Percentiles rank a stretch among this genome's conserved stretches.
These are phyloP conservation scores for Tricharina praecox DNA, from an alignment of 495 filamentous ascomycete species.

Conservation along the genomic window DNA sequence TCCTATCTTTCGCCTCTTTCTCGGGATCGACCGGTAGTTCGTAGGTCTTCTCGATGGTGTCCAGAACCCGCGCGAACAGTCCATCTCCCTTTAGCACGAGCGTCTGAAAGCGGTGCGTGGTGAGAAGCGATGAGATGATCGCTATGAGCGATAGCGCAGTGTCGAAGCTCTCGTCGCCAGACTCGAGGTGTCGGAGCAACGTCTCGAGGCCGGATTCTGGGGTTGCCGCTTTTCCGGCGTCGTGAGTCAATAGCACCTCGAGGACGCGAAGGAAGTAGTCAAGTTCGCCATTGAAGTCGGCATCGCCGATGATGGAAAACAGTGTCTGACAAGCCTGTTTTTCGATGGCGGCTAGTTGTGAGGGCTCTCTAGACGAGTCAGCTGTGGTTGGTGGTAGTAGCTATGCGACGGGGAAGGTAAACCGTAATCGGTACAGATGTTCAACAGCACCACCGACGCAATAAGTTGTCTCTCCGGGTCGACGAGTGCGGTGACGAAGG, in stretches of 20 bases:
- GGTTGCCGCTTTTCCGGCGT: conserved; percentile 17
- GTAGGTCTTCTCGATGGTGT: conserved; percentile 17
- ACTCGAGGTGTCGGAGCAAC: conserved; percentile 7
- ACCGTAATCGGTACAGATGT: conserved; percentile 63
- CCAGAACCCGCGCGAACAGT: conserved; percentile 14
- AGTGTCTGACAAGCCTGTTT: conserved; percentile 30
- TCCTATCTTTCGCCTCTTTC: conserved; percentile 21
- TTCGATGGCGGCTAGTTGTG: conserved; percentile 36
- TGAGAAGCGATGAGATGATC: conserved; percentile 21
- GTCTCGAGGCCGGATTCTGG: conserved; percentile 7
- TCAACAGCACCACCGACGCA: conserved; percentile 51
- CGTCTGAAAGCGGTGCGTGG: conserved; percentile 20
- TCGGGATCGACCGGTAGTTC: conserved; percentile 18
- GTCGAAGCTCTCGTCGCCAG: conserved; percentile 14
- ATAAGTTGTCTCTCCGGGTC: conserved; percentile 38
- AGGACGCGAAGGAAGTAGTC: conserved; percentile 19
- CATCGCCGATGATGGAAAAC: conserved; percentile 33
- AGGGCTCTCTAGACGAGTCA: conserved; percentile 32
- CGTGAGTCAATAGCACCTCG: conserved; percentile 19
- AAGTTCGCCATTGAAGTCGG: conserved; percentile 29
- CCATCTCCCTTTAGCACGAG: conserved; percentile 9
- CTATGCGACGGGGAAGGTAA: conserved; percentile 11
- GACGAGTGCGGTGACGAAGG: conserved; percentile 37
- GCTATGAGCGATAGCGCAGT: conserved; percentile 21
- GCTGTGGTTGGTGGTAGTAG: background rate